A percentile compares a stretch with the other conserved stretches of the same genome.
phyloP scores from a whole-genome alignment of 495 filamentous ascomycete genomes.

The Venustampulla echinocandica region DNA sequence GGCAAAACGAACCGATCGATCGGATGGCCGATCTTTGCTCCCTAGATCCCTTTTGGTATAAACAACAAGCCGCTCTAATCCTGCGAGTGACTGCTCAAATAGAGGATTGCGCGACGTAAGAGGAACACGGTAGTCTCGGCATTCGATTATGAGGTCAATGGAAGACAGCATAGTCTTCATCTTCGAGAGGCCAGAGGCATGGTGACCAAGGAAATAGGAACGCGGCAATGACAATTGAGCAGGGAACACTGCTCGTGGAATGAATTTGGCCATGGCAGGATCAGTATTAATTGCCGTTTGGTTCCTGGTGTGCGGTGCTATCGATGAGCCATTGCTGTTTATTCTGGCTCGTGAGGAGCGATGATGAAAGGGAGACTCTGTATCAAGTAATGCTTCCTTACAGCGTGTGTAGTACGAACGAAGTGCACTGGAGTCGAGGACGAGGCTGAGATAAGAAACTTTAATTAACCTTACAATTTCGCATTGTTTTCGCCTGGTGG shows the following conservation, averaged over 20 bases:
- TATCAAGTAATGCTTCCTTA: no score
- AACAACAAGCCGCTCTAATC: slow-evolving; percentile 65
- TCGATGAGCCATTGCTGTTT: slow-evolving; percentile 6
- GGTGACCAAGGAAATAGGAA: slow-evolving; percentile 96
- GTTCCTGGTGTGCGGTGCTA: not conserved
- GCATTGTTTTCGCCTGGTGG: no score
- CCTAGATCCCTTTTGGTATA: slow-evolving; percentile 85
- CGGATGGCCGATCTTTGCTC: slow-evolving; percentile 23
- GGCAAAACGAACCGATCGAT: slow-evolving; percentile 24
- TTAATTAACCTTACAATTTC: no score
- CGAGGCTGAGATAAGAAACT: no score
- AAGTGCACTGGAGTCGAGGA: no score
- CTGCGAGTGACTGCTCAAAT: slow-evolving; percentile 68
- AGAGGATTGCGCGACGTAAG: slow-evolving; percentile 83
- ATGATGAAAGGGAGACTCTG: no score
- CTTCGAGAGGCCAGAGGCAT: slow-evolving; percentile 68
- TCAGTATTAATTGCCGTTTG: not conserved
- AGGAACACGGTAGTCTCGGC: slow-evolving; percentile 86
- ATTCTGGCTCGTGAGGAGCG: no score
- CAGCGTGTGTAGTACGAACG: no score
- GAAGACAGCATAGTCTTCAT: slow-evolving; percentile 78
- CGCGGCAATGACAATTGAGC: slow-evolving; percentile 59
- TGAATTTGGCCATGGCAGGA: slow-evolving; percentile 39
- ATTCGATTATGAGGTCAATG: slow-evolving; percentile 87
- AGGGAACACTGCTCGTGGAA: slow-evolving; percentile 65